A percentile compares a stretch with the other conserved stretches of the same genome.
phyloP scores from a whole-genome alignment of 1,139 yeast genomes.

The Fermentozyma sake region DNA sequence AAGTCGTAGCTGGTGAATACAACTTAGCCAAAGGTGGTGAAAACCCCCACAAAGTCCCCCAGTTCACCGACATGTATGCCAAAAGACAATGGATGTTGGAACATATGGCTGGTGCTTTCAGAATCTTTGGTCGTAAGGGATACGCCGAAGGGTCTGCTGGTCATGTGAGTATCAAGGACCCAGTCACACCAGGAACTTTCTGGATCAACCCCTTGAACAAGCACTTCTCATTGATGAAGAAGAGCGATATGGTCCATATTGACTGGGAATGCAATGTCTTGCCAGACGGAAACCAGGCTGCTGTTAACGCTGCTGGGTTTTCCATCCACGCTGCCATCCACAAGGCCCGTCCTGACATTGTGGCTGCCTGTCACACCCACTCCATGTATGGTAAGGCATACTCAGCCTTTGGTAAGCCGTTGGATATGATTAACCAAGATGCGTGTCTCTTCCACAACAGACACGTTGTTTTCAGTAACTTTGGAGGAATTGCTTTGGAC shows the following conservation, averaged over 20 bases:
- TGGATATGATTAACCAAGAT: constrained; percentile 81
- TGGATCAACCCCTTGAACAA: constrained; percentile 79
- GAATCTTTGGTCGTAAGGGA: constrained; percentile 71
- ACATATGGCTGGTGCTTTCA: constrained; percentile 81
- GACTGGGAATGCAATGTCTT: constrained; percentile 67
- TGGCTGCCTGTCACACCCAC: constrained; percentile 82
- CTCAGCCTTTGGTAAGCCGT: constrained; percentile 63
- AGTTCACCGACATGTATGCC: constrained; percentile 43
- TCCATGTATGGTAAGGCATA: constrained; percentile 73
- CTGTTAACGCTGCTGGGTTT: constrained; percentile 79
- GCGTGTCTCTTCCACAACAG: constrained; percentile 62
- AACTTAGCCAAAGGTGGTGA: constrained; percentile 47
- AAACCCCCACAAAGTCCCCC: constrained; percentile 49
- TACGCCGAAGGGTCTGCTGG: constrained; percentile 79
- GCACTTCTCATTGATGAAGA: constrained; percentile 67
- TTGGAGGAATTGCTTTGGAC: constrained; percentile 80
- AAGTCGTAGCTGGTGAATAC: constrained; percentile 38
- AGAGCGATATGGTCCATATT: constrained; percentile 72
- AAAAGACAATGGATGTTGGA: constrained; percentile 62
- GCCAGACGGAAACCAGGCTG: constrained; percentile 58
- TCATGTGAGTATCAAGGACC: constrained; percentile 76
- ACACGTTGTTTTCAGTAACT: constrained; percentile 62
- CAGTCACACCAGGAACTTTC: constrained; percentile 63
- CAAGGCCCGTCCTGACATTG: constrained; percentile 71
- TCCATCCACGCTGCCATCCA: constrained; percentile 76